Conservation (phyloP, 805 yeast species). For the Ogataea siamensis region DNA sequence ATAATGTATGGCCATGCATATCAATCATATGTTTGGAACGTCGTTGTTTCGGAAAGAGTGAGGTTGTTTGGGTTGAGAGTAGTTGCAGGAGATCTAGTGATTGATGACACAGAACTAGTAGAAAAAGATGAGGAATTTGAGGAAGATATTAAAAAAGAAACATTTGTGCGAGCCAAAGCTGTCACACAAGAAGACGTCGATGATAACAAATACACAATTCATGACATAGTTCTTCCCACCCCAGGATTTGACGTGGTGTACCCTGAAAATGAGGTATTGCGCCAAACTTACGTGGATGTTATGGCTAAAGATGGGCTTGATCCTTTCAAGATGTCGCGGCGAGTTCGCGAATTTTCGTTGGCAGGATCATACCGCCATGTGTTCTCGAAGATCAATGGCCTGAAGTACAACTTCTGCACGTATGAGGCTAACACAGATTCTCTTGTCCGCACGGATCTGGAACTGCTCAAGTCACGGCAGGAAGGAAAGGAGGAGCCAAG, state of each 20-base stretch:
- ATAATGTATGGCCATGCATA: conserved; percentile 97
- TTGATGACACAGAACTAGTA: conserved; percentile 28
- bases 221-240: conserved; percentile 89
- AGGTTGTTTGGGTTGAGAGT: conserved; percentile 65
- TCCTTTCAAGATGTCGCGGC: conserved; percentile 81
- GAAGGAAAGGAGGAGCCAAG: conserved; percentile 21
- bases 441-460: conserved; percentile 76
- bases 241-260: conserved; percentile 94
- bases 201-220: conserved; percentile 57
- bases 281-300: conserved; percentile 58
- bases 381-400: conserved; percentile 59
- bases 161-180: conserved; percentile 64
- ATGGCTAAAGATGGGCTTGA: conserved; percentile 84
- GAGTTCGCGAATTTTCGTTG: conserved; percentile 82
- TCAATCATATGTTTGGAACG: conserved; percentile 94
- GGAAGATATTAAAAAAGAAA: conserved; percentile 66
- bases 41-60: conserved; percentile 74
- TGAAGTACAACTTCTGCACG: conserved; percentile 60
- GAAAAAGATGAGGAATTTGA: conserved; percentile 40
- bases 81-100: conserved; percentile 79
- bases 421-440: conserved; percentile 68
- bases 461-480: conserved; percentile 40
- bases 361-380: conserved; percentile 86
- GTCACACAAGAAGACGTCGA: conserved; percentile 73
- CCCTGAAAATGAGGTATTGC: conserved; percentile 65